Conservation (phyloP, 129 eudicot species). For the Pittosporum tobira region DNA sequence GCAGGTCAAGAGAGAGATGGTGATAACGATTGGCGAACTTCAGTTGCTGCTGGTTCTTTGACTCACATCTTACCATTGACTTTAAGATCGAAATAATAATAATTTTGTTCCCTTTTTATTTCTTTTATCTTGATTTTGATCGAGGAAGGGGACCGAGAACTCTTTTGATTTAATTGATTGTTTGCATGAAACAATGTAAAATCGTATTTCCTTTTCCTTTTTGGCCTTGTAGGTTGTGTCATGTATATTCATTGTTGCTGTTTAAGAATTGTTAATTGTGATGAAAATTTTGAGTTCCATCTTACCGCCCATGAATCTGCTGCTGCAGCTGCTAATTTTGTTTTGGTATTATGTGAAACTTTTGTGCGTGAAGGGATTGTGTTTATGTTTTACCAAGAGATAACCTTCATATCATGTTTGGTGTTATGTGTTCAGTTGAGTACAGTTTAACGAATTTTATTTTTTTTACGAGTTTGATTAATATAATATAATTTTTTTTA, state of each 20-base stretch:
- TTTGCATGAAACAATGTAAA: slow-evolving; percentile 22
- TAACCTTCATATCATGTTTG: too few relatives aligned
- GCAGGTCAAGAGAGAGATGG: slow-evolving; percentile 41
- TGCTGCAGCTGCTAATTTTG: too few relatives aligned
- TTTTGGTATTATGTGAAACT: too few relatives aligned
- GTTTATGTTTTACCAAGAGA: too few relatives aligned
- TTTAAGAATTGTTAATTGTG: background rate
- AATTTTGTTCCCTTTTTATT: slow-evolving; percentile 11
- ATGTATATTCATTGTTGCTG: background rate
- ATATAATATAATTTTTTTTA: too few relatives aligned
- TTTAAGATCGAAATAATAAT: slow-evolving; percentile 19
- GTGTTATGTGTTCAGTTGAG: too few relatives aligned
- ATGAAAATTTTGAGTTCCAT: slow-evolving; percentile 1
- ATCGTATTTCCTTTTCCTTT: background rate
- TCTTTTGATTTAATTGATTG: slow-evolving; percentile 3
- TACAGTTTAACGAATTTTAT: too few relatives aligned
- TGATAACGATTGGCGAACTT: too few relatives aligned
- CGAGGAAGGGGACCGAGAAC: slow-evolving; percentile 16
- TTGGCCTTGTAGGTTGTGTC: background rate
- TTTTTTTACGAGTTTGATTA: too few relatives aligned
- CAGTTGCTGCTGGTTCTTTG: slow-evolving; percentile 14
- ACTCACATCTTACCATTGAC: slow-evolving; percentile 2
- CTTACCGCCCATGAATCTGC: too few relatives aligned
- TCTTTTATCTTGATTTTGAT: slow-evolving; percentile 17
- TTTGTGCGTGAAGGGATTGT: too few relatives aligned